A percentile compares a stretch with the other conserved stretches of the same genome.
These are phyloP conservation scores for Capronia coronata DNA, from an alignment of 2,329 filamentous ascomycete genomes.

Conservation along the genomic window DNA sequence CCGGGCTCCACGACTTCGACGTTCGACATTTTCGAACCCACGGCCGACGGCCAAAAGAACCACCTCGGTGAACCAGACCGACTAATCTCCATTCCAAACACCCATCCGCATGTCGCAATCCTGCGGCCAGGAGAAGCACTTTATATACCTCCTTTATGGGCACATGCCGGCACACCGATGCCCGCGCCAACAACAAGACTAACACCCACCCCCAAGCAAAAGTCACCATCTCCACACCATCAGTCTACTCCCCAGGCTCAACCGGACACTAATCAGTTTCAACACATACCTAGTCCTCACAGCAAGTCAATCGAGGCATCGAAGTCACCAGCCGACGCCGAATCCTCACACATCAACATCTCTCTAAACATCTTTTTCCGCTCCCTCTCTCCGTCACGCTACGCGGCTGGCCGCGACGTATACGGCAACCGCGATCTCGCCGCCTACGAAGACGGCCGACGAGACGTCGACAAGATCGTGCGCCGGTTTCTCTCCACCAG, in stretches of 20 bases:
- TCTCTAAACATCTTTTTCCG: slow-evolving; percentile 89
- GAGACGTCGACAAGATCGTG: slow-evolving; percentile 62
- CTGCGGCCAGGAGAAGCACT: slow-evolving; percentile 68
- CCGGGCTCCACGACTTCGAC: slow-evolving; percentile 75
- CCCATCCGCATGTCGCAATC: slow-evolving; percentile 60
- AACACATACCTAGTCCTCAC: background rate
- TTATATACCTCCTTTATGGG: slow-evolving; percentile 77
- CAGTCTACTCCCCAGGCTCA: too few species aligned
- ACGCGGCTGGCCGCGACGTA: slow-evolving; percentile 70
- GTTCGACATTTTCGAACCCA: slow-evolving; percentile 59
- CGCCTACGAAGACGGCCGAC: slow-evolving; percentile 73
- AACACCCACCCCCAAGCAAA: too few species aligned
- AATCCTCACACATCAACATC: slow-evolving; percentile 49
- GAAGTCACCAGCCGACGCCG: background rate
- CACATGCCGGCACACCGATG: slow-evolving; percentile 64
- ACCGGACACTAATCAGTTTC: background rate
- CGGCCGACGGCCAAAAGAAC: background rate
- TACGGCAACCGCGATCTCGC: slow-evolving; percentile 83
- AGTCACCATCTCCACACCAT: background rate
- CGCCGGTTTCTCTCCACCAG: slow-evolving; percentile 16
- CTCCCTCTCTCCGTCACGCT: slow-evolving; percentile 55
- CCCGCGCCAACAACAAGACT: background rate
- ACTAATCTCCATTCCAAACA: slow-evolving; percentile 54
- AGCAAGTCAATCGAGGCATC: too few species aligned
- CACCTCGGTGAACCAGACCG: slow-evolving; percentile 19